Evolutionary conservation across 2,329 filamentous ascomycete genomes (phyloP).

Genomic region (Fusarium heterosporum): DNA sequence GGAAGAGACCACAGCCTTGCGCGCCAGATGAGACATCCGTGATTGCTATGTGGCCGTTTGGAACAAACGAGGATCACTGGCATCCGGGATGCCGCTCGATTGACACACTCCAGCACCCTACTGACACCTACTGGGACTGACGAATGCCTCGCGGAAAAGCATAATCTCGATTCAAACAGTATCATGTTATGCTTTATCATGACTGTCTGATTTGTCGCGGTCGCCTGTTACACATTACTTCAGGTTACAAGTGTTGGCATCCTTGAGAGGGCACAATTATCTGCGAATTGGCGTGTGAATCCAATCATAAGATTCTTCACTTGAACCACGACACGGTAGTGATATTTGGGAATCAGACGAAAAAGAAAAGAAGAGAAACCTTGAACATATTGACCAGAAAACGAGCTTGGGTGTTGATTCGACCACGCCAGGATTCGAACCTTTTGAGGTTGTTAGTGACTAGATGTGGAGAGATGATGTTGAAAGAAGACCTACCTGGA

Average conservation of each 20-base stretch:
- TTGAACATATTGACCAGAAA: slow-evolving; percentile 2
- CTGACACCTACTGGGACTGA: slow-evolving; percentile 43
- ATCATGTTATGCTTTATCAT: too few relatives aligned
- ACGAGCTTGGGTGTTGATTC: not conserved
- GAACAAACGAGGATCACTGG: slow-evolving; percentile 64
- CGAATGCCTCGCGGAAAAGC: not conserved
- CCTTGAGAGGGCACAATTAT: not conserved
- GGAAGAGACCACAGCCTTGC: slow-evolving; percentile 69
- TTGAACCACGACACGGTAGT: not conserved
- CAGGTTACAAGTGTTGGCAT: not conserved
- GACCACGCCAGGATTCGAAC: slow-evolving; percentile 46
- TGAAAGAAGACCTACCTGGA: too few relatives aligned
- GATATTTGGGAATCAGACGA: slow-evolving; percentile 2
- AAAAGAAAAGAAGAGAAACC: not conserved
- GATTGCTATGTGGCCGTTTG: slow-evolving; percentile 74
- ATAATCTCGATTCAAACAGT: not conserved
- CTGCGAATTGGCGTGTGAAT: not conserved
- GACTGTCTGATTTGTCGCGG: too few relatives aligned
- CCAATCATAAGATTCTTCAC: not conserved
- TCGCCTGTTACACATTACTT: not conserved
- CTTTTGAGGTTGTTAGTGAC: not conserved
- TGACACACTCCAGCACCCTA: slow-evolving; percentile 37
- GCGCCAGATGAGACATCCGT: slow-evolving; percentile 66
- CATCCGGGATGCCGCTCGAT: slow-evolving; percentile 49
- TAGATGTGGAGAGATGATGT: too few relatives aligned